A percentile compares a stretch with the other conserved stretches of the same genome.
These are phyloP conservation scores for Trypanosoma scelopori DNA, from an alignment of 208 protist genomes.

Conservation along the genomic window DNA sequence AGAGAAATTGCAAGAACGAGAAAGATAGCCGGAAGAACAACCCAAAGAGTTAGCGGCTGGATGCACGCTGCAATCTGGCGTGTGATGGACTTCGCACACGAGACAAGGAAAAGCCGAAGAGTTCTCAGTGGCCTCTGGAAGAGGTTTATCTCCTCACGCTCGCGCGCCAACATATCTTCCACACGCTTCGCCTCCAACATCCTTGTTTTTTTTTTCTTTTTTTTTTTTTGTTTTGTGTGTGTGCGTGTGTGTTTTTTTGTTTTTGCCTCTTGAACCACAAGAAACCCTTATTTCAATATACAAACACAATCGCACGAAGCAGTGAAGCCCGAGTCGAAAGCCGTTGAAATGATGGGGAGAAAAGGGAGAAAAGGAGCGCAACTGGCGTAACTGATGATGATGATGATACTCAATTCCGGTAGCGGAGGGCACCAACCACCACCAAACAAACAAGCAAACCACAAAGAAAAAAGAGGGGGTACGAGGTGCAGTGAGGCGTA, in stretches of 20 bases:
- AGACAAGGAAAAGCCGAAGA: conserved; percentile 30
- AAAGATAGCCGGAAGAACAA: conserved; percentile 46
- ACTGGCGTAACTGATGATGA: too few relatives aligned
- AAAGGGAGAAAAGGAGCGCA: not conserved
- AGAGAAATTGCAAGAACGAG: conserved; percentile 37
- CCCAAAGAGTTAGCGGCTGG: conserved; percentile 31
- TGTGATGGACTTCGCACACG: conserved; percentile 25
- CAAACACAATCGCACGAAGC: too few relatives aligned
- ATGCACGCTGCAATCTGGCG: conserved; percentile 24
- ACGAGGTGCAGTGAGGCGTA: too few relatives aligned
- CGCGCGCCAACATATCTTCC: conserved; percentile 32
- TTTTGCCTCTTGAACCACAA: too few relatives aligned
- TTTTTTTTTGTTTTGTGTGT: too few relatives aligned
- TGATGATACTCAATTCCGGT: too few relatives aligned
- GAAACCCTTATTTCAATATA: too few relatives aligned
- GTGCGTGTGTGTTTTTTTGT: too few relatives aligned
- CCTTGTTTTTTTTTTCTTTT: not conserved
- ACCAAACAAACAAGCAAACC: too few relatives aligned
- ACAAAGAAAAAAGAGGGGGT: too few relatives aligned
- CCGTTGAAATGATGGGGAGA: not conserved
- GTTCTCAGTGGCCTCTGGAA: conserved; percentile 43
- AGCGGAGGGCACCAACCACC: too few relatives aligned
- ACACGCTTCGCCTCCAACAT: conserved; percentile 26
- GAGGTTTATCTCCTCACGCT: conserved; percentile 47
- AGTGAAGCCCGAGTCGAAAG: too few relatives aligned